Conservation (phyloP, 768 basidiomycete species). For the Naematelia aurantialba region DNA sequence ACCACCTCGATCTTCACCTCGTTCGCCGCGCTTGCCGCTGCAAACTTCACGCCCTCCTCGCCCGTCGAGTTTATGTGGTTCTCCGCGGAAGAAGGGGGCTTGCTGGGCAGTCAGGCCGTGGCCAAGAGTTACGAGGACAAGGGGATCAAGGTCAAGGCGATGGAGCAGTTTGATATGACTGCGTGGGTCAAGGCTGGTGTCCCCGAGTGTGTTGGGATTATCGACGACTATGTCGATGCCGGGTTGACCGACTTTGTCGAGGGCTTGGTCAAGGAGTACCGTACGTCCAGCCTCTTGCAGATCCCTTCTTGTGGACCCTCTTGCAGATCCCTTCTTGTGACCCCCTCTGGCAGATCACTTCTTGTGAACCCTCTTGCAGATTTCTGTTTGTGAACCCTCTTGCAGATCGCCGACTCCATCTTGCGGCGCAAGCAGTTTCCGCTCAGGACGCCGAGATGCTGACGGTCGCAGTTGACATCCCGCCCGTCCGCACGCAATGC, state of each 20-base stretch:
- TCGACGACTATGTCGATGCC: slow-evolving; percentile 75
- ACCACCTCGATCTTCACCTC: slow-evolving; percentile 47
- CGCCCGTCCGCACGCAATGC: slow-evolving; percentile 81
- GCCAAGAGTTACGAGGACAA: slow-evolving; percentile 68
- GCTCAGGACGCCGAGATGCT: not conserved
- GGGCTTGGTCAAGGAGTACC: slow-evolving; percentile 69
- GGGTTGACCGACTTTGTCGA: slow-evolving; percentile 73
- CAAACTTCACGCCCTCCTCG: slow-evolving; percentile 45
- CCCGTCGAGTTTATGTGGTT: slow-evolving; percentile 53
- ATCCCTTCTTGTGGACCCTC: too few relatives aligned
- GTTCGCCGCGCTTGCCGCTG: slow-evolving; percentile 43
- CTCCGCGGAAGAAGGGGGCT: slow-evolving; percentile 53
- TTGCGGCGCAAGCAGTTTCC: not conserved
- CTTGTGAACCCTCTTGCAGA: too few relatives aligned
- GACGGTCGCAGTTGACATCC: slow-evolving; percentile 60
- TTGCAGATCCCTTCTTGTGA: not conserved
- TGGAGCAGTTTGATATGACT: slow-evolving; percentile 68
- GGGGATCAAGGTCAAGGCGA: slow-evolving; percentile 67
- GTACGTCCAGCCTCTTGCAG: slow-evolving; percentile 28
- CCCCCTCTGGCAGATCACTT: not conserved
- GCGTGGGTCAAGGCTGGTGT: slow-evolving; percentile 80
- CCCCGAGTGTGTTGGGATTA: slow-evolving; percentile 65
- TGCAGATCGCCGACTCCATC: not conserved
- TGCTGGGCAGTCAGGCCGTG: slow-evolving; percentile 77
- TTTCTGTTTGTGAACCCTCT: too few relatives aligned